Evolutionary conservation across 108 stramenopile genomes (phyloP), one percentile per base, ranked within the genome.

Genomic region (Bacterosira constricta): DNA sequence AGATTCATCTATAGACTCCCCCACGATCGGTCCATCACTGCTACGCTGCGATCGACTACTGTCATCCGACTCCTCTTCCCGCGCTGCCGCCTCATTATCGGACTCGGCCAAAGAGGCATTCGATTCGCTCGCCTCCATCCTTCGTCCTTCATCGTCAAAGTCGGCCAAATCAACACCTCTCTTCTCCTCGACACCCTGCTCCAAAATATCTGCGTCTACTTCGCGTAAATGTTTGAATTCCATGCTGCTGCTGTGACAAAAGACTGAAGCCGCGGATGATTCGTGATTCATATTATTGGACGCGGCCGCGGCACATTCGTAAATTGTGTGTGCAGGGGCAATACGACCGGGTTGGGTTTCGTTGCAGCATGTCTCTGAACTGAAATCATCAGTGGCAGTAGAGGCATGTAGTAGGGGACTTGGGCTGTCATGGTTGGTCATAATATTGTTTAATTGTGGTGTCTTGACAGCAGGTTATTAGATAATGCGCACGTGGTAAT

Each of bases 161-260:
- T 76, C 75, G 18, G 50, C 63, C 8, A 76, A 29, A 42, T 63
- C 75, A 6, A 36, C 51, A 2, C 35, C 39, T 17, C 67, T 44
- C 34, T 76, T 76, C 39, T 76, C 67, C 50, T 77, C 76, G 20
- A 78, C 72, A 36, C 77, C 77, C 71, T 66, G 66, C 36, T 78
- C 77, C 57, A 78, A 59, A 29, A 78, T 78, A 27, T 78, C 77
- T 6, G 77, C 77, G 38, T 78, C 77, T 18, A 66, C 56, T 46
- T 78, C 71, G 8, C 77, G 63, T 64, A 69, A 21, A 18, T 55
- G 41, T n/a, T 27, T 27, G 12, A 27, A 30, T 53, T 27, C 61
- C 23, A 18, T 45, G 41, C 20, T 62, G 42, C 13, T 12, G 45
- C 41, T 44, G 61, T 44, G 61, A n/a, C n/a, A n/a, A n/a, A n/a